A percentile compares a stretch with the other conserved stretches of the same genome.
phyloP scores from a whole-genome alignment of 306 rosid genomes.

The Lathyrus aphaca region DNA sequence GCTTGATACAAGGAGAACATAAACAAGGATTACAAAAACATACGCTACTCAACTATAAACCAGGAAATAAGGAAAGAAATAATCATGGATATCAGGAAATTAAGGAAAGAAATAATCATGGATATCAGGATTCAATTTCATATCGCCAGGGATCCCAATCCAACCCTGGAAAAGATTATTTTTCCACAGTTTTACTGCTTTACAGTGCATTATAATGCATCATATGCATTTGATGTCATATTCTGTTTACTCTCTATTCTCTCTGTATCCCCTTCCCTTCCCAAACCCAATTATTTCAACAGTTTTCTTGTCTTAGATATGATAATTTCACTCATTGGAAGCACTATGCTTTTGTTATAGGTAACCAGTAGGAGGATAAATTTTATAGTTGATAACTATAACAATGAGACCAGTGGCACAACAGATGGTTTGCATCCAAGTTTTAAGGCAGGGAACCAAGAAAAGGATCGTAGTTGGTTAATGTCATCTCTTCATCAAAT shows the following conservation, averaged over 20 bases:
- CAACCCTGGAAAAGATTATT: conserved; percentile 18
- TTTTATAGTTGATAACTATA: conserved; percentile 74
- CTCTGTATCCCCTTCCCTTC: conserved; percentile 6
- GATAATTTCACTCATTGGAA: conserved; percentile 34
- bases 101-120: conserved; percentile 22
- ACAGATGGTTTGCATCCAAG: conserved; percentile 48
- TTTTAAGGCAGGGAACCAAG: conserved; percentile 53
- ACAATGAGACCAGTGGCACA: conserved; percentile 53
- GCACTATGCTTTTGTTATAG: conserved; percentile 48
- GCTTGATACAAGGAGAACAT: neutral
- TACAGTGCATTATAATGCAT: neutral
- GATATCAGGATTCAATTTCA: conserved; percentile 12
- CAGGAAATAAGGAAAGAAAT: conserved; percentile 22
- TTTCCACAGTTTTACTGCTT: conserved; percentile 10
- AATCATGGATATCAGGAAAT: conserved; percentile 8
- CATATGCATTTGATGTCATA: conserved; percentile 19
- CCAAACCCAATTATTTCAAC: conserved; percentile 13
- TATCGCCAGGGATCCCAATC: conserved; percentile 10
- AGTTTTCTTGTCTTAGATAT: conserved; percentile 32
- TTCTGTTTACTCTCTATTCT: conserved; percentile 5
- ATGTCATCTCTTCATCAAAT: conserved; percentile 93
- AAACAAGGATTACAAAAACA: conserved; percentile 5
- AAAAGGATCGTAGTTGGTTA: conserved; percentile 85
- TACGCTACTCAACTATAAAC: conserved; percentile 23
- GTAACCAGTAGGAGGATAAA: conserved; percentile 84